Conservation (phyloP, 139 green algal species). For the Coelastrella sp. region DNA sequence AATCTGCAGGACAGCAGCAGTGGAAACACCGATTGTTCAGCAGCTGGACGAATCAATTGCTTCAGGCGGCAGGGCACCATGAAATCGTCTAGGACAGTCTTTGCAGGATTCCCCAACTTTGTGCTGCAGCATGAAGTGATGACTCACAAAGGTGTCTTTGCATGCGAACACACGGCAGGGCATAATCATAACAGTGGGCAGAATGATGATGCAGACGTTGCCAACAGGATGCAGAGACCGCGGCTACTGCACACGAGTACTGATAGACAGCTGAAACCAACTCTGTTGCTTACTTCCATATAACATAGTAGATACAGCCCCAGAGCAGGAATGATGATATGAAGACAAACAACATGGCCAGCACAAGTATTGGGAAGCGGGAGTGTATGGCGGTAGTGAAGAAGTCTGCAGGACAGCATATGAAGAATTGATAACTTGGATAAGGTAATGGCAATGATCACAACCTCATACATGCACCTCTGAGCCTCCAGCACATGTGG, state of each 20-base stretch:
- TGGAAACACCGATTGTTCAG: background rate
- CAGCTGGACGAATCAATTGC: background rate
- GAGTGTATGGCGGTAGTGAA: slow-evolving; percentile 76
- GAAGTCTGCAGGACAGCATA: slow-evolving; percentile 79
- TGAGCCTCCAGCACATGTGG: too few relatives aligned
- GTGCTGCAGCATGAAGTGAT: too few relatives aligned
- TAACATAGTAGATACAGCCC: slow-evolving; percentile 47
- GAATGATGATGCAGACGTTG: too few relatives aligned
- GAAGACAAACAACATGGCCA: slow-evolving; percentile 52
- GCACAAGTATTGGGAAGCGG: slow-evolving; percentile 53
- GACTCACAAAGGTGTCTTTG: too few relatives aligned
- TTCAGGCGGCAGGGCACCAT: too few relatives aligned
- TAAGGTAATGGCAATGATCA: background rate
- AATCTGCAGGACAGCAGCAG: slow-evolving; percentile 42
- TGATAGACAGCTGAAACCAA: background rate
- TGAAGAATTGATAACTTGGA: slow-evolving; percentile 40
- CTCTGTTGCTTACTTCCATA: slow-evolving; percentile 53
- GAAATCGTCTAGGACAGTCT: too few relatives aligned
- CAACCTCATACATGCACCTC: too few relatives aligned
- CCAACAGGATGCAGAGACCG: too few relatives aligned
- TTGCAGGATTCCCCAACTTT: too few relatives aligned
- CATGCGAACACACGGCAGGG: too few relatives aligned
- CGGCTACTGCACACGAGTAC: too few relatives aligned
- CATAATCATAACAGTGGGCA: too few relatives aligned
- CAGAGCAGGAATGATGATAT: slow-evolving; percentile 62